Base-by-base conservation (phyloP, 2,329 filamentous ascomycete species). In the Byssothecium circinans region DNA sequence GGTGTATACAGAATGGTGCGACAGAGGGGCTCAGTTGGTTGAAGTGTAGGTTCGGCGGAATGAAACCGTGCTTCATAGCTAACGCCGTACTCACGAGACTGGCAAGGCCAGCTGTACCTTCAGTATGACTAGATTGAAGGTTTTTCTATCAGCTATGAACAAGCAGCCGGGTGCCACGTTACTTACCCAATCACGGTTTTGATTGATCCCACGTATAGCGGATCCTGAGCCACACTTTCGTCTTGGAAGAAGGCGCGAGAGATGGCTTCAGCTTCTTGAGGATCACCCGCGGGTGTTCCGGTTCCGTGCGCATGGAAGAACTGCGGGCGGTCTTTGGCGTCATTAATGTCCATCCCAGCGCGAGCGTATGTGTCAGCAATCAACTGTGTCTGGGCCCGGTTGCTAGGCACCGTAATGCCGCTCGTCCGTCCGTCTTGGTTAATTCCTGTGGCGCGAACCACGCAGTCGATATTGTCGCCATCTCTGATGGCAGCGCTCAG, bases 401-500 rank as follows among this genome's bases (percentile, higher is more conserved):
- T 1, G 25, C 63, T 70, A 3, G 74, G 74, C 53, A 71, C 56
- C 1, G 73, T 75, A 10, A 78, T 67, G 3, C 74, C 72, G 2
- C 57, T 49, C 0, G 67, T 74, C 1, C 51, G 52, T 1, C 75
- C 75, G 40, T 76, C 73, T 17, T 64, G 60, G 25, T 72, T 73
- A 3, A 66, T 46, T 4, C 62, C 68, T 1, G 67, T 71, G 22
- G 63, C 68, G 0, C 64, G 60, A 14, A 74, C 62, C 5, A 73
- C 55, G 34, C 68, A 69, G 27, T 75, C 69, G 22, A 80, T 74
- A 3, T 68, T 55, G 49, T 80, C 76, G 1, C 72, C 72, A 54
- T 78, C 73, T 0, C 48, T 61, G 3, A 84, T 45, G 0, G 82
- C 82, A 1, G 71, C 61, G 4, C 59, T 64, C 1, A 84, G 57